phyloP scores from a whole-genome alignment of 202 grass and related monocot genomes.

The Cymbopogon flexuosus region DNA sequence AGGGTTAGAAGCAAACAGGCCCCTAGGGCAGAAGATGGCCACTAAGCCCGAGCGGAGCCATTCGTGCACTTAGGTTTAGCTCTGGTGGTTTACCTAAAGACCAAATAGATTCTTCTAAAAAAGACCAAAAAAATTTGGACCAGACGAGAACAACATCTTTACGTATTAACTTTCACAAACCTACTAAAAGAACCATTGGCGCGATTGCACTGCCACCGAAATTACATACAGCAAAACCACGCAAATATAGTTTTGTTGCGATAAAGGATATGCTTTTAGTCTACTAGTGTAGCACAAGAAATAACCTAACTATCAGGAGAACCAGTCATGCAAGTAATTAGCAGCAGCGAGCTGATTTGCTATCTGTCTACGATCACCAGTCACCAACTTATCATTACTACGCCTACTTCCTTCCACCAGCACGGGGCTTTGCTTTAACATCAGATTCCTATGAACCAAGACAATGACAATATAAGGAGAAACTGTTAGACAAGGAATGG shows the following conservation, averaged over 20 bases:
- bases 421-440: conserved; percentile 83
- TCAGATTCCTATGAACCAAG: conserved; percentile 65
- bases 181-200: not conserved
- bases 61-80: not conserved
- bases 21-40: not conserved
- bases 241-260: not conserved
- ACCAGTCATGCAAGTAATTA: not conserved
- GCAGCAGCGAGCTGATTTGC: conserved; percentile 17
- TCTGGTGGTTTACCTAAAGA: not conserved
- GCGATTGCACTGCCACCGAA: not conserved
- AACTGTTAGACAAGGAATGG: not conserved
- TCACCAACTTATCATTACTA: conserved; percentile 9
- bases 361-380: not conserved
- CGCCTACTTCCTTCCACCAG: conserved; percentile 55
- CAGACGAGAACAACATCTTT: not conserved
- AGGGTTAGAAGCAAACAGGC: too few relatives aligned
- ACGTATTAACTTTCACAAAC: not conserved
- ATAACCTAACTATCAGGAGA: conserved; percentile 12
- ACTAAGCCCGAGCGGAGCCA: not conserved
- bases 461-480: not conserved
- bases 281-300: conserved; percentile 3
- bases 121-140: not conserved
- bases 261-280: not conserved
- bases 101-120: too few relatives aligned
- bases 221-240: not conserved